Conservation (phyloP, 805 yeast genomes). For the Babjeviella inositovora region DNA sequence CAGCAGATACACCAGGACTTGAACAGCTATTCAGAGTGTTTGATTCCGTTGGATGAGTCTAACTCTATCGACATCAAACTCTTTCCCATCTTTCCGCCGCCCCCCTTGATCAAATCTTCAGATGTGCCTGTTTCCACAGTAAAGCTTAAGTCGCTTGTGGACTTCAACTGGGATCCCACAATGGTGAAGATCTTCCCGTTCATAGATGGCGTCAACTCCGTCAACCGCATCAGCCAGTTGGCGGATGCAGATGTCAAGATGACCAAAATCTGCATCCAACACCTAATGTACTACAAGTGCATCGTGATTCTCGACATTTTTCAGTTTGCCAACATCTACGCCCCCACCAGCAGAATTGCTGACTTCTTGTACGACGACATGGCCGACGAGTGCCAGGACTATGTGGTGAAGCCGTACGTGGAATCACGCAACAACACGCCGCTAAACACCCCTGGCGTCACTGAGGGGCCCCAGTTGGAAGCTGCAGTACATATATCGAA, state of each 20-base stretch:
- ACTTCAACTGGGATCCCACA: conserved; percentile 95
- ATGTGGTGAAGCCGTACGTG: no score
- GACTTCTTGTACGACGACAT: conserved; percentile 50
- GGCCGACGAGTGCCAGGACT: conserved; percentile 76
- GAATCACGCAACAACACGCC: no score
- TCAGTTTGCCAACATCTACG: conserved; percentile 78
- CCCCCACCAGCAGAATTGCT: conserved; percentile 70
- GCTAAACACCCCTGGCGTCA: no score
- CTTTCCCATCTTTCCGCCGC: conserved; percentile 79
- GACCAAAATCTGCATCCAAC: conserved; percentile 80
- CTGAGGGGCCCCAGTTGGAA: no score
- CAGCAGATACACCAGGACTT: conserved; percentile 90
- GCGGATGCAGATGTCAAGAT: conserved; percentile 70
- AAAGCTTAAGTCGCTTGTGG: conserved; percentile 53
- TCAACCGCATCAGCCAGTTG: conserved; percentile 56
- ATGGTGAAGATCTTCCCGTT: conserved; percentile 77
- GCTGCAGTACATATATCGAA: no score
- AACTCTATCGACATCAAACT: conserved; percentile 86
- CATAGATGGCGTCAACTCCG: conserved; percentile 79
- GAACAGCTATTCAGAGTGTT: conserved; percentile 90
- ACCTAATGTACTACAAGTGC: conserved; percentile 79
- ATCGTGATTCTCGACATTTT: conserved; percentile 73
- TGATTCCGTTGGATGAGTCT: conserved; percentile 81
- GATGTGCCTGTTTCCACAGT: conserved; percentile 93
- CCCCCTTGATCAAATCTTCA: conserved; percentile 55